These are phyloP conservation scores for Colletotrichum spaethianum DNA, from an alignment of 2,329 filamentous ascomycete genomes.

Conservation along the genomic window DNA sequence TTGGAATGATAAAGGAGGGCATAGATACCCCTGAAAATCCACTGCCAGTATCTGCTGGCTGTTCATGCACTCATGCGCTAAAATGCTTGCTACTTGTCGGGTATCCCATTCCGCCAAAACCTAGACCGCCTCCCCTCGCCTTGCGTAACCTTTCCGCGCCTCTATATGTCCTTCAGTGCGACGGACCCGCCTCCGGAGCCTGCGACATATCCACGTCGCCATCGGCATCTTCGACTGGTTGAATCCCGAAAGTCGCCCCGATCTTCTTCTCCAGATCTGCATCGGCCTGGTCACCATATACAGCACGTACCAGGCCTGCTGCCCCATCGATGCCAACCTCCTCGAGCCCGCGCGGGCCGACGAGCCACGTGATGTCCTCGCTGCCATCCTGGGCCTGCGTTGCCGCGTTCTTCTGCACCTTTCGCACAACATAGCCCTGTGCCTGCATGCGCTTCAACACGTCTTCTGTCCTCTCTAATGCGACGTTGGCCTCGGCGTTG, in stretches of 20 bases:
- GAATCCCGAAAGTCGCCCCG: conserved; percentile 72
- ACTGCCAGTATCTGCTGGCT: conserved; percentile 50
- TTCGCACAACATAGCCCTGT: conserved; percentile 86
- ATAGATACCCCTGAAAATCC: conserved; percentile 61
- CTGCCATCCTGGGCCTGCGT: conserved; percentile 73
- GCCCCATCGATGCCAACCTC: conserved; percentile 87
- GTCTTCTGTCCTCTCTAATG: conserved; percentile 81
- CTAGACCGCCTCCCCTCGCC: background rate
- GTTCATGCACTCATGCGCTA: conserved; percentile 20
- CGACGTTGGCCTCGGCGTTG: conserved; percentile 82
- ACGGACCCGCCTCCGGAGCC: conserved; percentile 32
- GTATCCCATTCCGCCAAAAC: conserved; percentile 15
- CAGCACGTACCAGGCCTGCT: conserved; percentile 75
- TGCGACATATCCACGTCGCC: conserved; percentile 37
- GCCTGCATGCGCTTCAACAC: conserved; percentile 81
- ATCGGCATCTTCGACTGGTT: conserved; percentile 46
- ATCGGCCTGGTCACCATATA: conserved; percentile 66
- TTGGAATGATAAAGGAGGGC: conserved; percentile 21
- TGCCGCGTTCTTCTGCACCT: conserved; percentile 72
- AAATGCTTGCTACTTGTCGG: conserved; percentile 17
- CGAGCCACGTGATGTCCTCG: conserved; percentile 83
- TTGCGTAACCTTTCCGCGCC: conserved; percentile 43
- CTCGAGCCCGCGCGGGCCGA: conserved; percentile 87
- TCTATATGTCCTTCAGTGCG: conserved; percentile 38
- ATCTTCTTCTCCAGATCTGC: conserved; percentile 73